Conservation (phyloP, 345 rosid species). For the Hibiscus trionum region DNA sequence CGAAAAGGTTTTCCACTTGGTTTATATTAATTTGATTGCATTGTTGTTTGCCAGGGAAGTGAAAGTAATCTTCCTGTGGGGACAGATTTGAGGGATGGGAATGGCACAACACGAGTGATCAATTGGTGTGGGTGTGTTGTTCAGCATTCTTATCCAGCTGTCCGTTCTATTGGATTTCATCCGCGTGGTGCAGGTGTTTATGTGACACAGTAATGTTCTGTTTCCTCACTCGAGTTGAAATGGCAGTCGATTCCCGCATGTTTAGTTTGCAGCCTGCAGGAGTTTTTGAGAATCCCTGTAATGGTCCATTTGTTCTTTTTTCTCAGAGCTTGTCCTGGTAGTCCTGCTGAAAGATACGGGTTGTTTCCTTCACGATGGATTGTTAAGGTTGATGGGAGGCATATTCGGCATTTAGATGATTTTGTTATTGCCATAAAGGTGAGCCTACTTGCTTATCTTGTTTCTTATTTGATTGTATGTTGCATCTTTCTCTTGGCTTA, state of each 20-base stretch:
- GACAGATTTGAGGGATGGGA: slow-evolving; percentile 88
- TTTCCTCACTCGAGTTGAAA: too few relatives aligned
- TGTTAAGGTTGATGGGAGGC: slow-evolving; percentile 83
- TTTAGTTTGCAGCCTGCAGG: neutral
- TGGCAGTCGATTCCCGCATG: too few relatives aligned
- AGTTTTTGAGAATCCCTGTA: neutral
- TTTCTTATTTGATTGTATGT: neutral
- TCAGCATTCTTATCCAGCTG: slow-evolving; percentile 88
- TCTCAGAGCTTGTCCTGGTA: slow-evolving; percentile 80
- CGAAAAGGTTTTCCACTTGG: too few relatives aligned
- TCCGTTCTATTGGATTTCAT: slow-evolving; percentile 94
- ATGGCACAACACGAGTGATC: slow-evolving; percentile 64
- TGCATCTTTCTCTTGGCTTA: too few relatives aligned
- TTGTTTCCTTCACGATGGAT: slow-evolving; percentile 89
- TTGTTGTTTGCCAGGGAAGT: slow-evolving; percentile 47
- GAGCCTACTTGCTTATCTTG: neutral
- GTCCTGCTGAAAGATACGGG: slow-evolving; percentile 87
- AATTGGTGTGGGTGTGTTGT: slow-evolving; percentile 95
- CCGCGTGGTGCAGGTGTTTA: slow-evolving; percentile 98
- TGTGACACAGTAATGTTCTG: slow-evolving; percentile 45
- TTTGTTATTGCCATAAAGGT: slow-evolving; percentile 73
- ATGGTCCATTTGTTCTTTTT: neutral
- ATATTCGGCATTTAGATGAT: slow-evolving; percentile 70
- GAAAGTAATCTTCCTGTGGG: slow-evolving; percentile 73
- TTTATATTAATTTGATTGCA: neutral